These are phyloP conservation scores for Hypoxylon sp. DNA, from an alignment of 2,329 filamentous ascomycete species.

Conservation along the genomic window DNA sequence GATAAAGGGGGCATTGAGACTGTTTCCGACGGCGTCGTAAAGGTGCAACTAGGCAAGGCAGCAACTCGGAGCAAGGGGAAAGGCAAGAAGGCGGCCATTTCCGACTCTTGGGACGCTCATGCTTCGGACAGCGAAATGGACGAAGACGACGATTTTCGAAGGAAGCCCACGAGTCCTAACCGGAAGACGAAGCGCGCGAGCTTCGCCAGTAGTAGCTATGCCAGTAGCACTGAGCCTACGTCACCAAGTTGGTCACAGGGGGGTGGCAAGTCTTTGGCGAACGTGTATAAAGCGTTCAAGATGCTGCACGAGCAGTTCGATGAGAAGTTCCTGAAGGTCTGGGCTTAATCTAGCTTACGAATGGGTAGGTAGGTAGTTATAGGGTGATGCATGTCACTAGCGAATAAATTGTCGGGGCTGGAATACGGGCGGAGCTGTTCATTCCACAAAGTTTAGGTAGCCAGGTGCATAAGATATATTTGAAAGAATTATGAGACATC, in stretches of 20 bases:
- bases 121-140: constrained; percentile 52
- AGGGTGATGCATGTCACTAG: too few relatives aligned
- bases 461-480: neutral
- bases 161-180: neutral
- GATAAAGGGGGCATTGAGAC: constrained; percentile 54
- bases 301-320: constrained; percentile 71
- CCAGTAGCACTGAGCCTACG: neutral
- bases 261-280: constrained; percentile 62
- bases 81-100: constrained; percentile 58
- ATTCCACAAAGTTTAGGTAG: too few relatives aligned
- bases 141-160: constrained; percentile 46
- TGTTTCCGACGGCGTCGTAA: constrained; percentile 51
- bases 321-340: constrained; percentile 71
- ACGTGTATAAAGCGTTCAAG: constrained; percentile 70
- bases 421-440: neutral
- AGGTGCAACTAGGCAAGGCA: constrained; percentile 17
- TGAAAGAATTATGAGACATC: neutral
- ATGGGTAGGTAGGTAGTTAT: too few relatives aligned
- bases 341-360: constrained; percentile 69
- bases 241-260: constrained; percentile 42
- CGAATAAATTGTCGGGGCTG: neutral
- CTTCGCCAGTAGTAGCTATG: neutral
- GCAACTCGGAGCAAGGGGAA: constrained; percentile 49
- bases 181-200: neutral
- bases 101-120: constrained; percentile 64